phyloP scores from a whole-genome alignment of 2,329 filamentous ascomycete genomes.

The Sarocladium brachiariae region DNA sequence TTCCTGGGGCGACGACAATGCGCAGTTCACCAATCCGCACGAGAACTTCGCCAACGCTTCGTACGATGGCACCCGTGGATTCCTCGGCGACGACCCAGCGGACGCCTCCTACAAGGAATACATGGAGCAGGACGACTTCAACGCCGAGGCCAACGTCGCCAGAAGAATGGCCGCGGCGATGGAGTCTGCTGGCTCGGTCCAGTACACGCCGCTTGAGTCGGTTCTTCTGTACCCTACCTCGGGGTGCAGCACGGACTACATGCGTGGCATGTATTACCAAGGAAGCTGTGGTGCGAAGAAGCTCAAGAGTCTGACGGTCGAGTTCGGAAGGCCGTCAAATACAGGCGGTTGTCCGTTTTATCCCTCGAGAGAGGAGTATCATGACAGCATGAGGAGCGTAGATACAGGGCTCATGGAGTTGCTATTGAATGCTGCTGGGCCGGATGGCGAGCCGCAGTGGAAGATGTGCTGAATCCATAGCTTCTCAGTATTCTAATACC shows the following conservation, averaged over 20 bases:
- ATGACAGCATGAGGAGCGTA: conserved; percentile 36
- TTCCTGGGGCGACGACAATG: conserved; percentile 49
- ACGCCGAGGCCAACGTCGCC: conserved; percentile 24
- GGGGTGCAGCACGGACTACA: conserved; percentile 40
- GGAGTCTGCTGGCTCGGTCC: conserved; percentile 28
- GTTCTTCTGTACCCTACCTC: conserved; percentile 38
- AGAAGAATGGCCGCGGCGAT: conserved; percentile 31
- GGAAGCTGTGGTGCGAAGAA: conserved; percentile 22
- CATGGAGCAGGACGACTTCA: conserved; percentile 29
- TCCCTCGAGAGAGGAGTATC: conserved; percentile 34
- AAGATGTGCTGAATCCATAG: conserved; percentile 6
- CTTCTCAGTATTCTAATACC: too few species aligned
- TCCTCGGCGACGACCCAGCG: conserved; percentile 29
- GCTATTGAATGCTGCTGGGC: conserved; percentile 23
- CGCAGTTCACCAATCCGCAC: conserved; percentile 35
- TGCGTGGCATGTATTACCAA: conserved; percentile 35
- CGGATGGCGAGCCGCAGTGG: conserved; percentile 6
- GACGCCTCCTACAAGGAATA: conserved; percentile 38
- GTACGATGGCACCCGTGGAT: conserved; percentile 45
- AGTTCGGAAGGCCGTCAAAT: conserved; percentile 33
- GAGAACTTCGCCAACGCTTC: conserved; percentile 47
- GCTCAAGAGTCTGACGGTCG: conserved; percentile 36
- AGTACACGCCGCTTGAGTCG: conserved; percentile 31
- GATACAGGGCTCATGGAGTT: conserved; percentile 42
- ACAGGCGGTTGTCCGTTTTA: conserved; percentile 34